Conservation (phyloP, 148 eudicot genomes). For the Oxyria digyna region DNA sequence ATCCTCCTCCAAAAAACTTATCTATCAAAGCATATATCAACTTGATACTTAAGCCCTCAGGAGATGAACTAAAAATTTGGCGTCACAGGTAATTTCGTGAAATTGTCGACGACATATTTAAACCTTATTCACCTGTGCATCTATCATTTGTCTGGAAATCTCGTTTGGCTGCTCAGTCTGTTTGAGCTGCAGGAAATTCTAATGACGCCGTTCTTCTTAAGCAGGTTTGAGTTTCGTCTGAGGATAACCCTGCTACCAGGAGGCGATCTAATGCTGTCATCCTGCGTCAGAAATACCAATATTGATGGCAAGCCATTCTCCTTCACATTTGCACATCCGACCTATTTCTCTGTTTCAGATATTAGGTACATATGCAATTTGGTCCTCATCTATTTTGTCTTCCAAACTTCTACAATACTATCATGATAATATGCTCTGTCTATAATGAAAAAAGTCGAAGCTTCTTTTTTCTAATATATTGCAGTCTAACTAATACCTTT, state of each 20-base stretch:
- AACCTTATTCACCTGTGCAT: background rate
- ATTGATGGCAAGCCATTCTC: slow-evolving; percentile 58
- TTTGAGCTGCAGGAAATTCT: background rate
- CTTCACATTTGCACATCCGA: slow-evolving; percentile 89
- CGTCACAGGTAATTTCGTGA: slow-evolving; percentile 48
- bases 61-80: slow-evolving; percentile 75
- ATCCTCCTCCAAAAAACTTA: slow-evolving; percentile 40
- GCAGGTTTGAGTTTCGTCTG: slow-evolving; percentile 79
- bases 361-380: slow-evolving; percentile 42
- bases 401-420: too few relatives aligned
- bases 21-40: slow-evolving; percentile 51
- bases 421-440: background rate
- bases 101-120: too few relatives aligned
- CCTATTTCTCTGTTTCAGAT: slow-evolving; percentile 87
- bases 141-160: background rate
- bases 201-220: slow-evolving; percentile 8
- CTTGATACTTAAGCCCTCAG: slow-evolving; percentile 77
- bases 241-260: slow-evolving; percentile 69
- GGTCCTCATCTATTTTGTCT: background rate
- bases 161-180: background rate
- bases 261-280: slow-evolving; percentile 78
- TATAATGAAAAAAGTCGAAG: background rate
- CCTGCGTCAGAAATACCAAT: slow-evolving; percentile 70
- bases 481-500: background rate
- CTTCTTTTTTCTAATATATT: background rate